These are phyloP conservation scores for Blastocladiella britannica DNA, from an alignment of 192 early-diverging fungal species.

Conservation along the genomic window DNA sequence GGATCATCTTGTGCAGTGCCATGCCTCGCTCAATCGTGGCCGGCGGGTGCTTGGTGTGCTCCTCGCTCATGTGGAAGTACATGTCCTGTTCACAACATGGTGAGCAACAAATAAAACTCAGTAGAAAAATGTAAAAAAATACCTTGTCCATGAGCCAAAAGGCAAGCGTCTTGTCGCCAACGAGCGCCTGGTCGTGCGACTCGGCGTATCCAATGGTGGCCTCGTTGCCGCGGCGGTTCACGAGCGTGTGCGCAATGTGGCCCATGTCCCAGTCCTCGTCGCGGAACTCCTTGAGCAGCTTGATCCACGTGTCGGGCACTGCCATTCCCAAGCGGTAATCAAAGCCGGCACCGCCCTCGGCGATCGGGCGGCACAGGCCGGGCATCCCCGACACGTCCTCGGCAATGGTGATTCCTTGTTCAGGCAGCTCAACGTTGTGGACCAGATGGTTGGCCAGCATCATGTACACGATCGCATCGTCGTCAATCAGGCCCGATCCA, in stretches of 20 bases:
- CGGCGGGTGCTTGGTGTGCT: constrained; percentile 37
- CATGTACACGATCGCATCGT: constrained; percentile 68
- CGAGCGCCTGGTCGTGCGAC: constrained; percentile 92
- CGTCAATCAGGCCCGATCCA: constrained; percentile 50
- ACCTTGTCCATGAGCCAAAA: constrained; percentile 99
- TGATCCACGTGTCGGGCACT: constrained; percentile 98
- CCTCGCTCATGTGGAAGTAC: constrained; percentile 84
- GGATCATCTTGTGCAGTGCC: constrained; percentile 91
- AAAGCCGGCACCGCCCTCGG: constrained; percentile 86
- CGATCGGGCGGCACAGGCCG: constrained; percentile 63
- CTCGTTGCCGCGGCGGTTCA: constrained; percentile 77
- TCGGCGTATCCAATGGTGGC: constrained; percentile 88
- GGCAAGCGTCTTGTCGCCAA: constrained; percentile 93
- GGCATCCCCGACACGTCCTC: constrained; percentile 99
- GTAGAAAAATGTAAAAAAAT: too few species aligned
- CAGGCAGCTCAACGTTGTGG: constrained; percentile 58
- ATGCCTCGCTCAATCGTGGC: constrained; percentile 80
- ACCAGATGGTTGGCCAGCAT: constrained; percentile 79
- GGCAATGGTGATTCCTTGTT: constrained; percentile 66
- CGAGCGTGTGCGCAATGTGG: constrained; percentile 63
- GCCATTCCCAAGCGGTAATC: constrained; percentile 95
- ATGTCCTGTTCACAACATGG: too few species aligned
- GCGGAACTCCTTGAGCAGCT: constrained; percentile 68
- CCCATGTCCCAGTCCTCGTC: constrained; percentile 89
- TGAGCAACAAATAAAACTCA: too few species aligned